Base-by-base conservation (phyloP, 495 filamentous ascomycete genomes). In the Entonaema liquescens region DNA sequence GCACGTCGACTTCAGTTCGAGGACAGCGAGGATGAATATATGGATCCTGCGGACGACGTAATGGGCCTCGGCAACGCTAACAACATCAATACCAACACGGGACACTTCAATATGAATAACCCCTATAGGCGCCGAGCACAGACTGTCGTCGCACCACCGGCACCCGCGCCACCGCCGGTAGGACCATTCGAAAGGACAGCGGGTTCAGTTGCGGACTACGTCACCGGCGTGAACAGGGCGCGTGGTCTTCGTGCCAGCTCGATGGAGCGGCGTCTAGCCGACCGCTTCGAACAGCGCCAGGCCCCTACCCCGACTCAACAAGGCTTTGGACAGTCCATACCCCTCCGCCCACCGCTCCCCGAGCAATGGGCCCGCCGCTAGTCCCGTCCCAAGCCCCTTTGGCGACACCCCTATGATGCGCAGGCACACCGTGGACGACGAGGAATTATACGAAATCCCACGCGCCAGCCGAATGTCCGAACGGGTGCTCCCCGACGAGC, bases 1-100 rank as follows among this genome's bases (percentile, higher is more conserved):
- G 86, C 88, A 25, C 80, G 84, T 11, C 80, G 84, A 17, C 77
- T 91, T 31, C 87, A 89, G 63, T 77, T 79, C 1, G 80, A 84
- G 13, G 78, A 80, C 58, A 68, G 82, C 0, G 80, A 82, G 17
- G 81, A 82, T 5, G 78, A 81, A 57, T 77, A 79, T 49, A 79
- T 82, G 60, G 70, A 80, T 25, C 77, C 77, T 33, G 72, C 75
- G 52, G 77, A 68, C 13, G 78, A 82, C 60, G 70, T 74, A 36
- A 72, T 76, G 52, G 79, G 77, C 29, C 63, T 84, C 47, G 81
- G 79, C 13, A 81, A 82, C 70, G 76, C 79, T 1, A 77, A 72
- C 1, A 83, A 81, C 54, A 83, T 83, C 58, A 9, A 4, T 4
- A 21, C 42, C 9, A 47, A 47, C 19, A 47, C 42, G 17, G 42